Evolutionary conservation across 345 rosid genomes (phyloP).

Genomic region (Aquilaria yunnanensis): DNA sequence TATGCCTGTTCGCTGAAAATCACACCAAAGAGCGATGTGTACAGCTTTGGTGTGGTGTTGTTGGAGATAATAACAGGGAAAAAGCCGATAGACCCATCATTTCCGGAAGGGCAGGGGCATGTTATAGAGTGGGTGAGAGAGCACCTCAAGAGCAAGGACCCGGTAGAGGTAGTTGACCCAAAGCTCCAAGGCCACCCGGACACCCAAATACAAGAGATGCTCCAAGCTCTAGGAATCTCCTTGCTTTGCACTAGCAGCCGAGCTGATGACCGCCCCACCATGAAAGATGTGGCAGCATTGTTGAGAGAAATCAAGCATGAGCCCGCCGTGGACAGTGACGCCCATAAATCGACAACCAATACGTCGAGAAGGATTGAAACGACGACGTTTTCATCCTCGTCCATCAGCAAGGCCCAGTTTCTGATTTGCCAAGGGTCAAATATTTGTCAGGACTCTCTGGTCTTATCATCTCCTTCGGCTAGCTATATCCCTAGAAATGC

Average conservation of each 20-base stretch:
- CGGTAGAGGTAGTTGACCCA: conserved; percentile 51
- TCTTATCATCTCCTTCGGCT: conserved; percentile 40
- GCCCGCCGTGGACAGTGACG: conserved; percentile 17
- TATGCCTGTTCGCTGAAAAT: conserved; percentile 62
- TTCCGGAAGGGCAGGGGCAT: conserved; percentile 52
- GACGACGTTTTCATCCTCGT: conserved; percentile 20
- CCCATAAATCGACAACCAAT: conserved; percentile 31
- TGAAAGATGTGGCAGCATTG: conserved; percentile 85
- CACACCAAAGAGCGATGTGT: conserved; percentile 72
- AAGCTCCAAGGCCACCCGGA: conserved; percentile 66
- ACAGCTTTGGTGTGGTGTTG: conserved; percentile 76
- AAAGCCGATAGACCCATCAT: conserved; percentile 66
- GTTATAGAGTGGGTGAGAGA: conserved; percentile 81
- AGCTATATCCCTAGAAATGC: conserved; percentile 11
- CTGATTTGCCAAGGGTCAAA: conserved; percentile 31
- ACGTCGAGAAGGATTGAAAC: conserved; percentile 18
- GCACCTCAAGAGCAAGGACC: conserved; percentile 59
- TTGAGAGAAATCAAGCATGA: conserved; percentile 63
- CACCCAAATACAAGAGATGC: conserved; percentile 71
- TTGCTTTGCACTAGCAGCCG: conserved; percentile 71
- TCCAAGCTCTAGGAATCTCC: conserved; percentile 77
- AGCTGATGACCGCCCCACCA: conserved; percentile 74
- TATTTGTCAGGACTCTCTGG: conserved; percentile 29
- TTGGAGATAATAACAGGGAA: conserved; percentile 81
- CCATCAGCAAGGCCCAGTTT: conserved; percentile 38